phyloP scores from a whole-genome alignment of 1,284 basidiomycete species.

The Taiwanofungus camphoratus region DNA sequence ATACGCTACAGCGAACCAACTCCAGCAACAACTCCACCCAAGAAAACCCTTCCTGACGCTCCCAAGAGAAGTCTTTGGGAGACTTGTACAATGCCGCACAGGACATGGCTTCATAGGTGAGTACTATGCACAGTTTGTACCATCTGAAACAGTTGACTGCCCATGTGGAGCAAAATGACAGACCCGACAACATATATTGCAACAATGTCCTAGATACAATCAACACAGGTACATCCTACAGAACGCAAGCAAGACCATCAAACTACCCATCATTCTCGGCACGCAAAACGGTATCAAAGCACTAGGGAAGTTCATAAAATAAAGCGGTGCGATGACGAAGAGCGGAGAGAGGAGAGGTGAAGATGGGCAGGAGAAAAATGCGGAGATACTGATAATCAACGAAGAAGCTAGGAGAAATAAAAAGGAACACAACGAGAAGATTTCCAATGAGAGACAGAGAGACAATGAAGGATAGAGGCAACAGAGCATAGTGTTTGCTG shows the following conservation, averaged over 20 bases:
- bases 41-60: constrained; percentile 13
- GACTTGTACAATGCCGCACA: constrained; percentile 22
- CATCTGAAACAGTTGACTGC: constrained; percentile 19
- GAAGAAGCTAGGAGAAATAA: too few species aligned
- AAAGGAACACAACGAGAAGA: too few species aligned
- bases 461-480: too few species aligned
- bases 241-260: background rate
- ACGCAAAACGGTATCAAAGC: constrained; percentile 1
- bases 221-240: background rate
- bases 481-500: too few species aligned
- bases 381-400: background rate
- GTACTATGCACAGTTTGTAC: constrained; percentile 23
- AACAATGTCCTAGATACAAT: constrained; percentile 3
- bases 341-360: background rate
- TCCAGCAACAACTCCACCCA: constrained; percentile 20
- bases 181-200: constrained; percentile 25
- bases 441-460: too few species aligned
- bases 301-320: background rate
- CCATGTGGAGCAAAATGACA: constrained; percentile 23
- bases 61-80: constrained; percentile 20
- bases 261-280: constrained; percentile 1
- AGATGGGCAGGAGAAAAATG: background rate
- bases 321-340: constrained; percentile 4
- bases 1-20: constrained; percentile 21
- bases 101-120: constrained; percentile 26